Conservation (phyloP, 345 rosid genomes). For the Lagerstroemia speciosa region DNA sequence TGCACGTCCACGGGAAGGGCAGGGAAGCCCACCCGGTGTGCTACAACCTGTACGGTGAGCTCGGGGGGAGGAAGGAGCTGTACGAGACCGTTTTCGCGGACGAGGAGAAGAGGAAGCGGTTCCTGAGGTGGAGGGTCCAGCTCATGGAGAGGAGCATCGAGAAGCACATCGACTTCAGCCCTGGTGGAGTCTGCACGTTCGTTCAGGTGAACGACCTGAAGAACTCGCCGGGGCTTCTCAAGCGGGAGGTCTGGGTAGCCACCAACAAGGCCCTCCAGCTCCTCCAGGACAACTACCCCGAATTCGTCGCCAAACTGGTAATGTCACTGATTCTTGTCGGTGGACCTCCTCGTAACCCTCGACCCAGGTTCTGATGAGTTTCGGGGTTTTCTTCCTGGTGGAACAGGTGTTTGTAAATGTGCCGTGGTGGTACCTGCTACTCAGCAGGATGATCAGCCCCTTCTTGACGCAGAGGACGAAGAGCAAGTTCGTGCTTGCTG, state of each 20-base stretch:
- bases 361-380: no score
- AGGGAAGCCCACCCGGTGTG: slow-evolving; percentile 80
- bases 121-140: slow-evolving; percentile 81
- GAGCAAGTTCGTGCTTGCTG: slow-evolving; percentile 67
- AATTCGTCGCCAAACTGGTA: slow-evolving; percentile 74
- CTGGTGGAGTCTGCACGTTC: slow-evolving; percentile 47
- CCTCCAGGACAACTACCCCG: slow-evolving; percentile 95
- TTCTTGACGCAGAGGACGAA: slow-evolving; percentile 62
- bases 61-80: slow-evolving; percentile 53
- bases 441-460: slow-evolving; percentile 59
- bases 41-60: slow-evolving; percentile 74
- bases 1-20: slow-evolving; percentile 67
- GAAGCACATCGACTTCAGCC: slow-evolving; percentile 60
- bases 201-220: slow-evolving; percentile 75
- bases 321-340: background rate
- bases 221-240: slow-evolving; percentile 63
- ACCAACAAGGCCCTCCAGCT: slow-evolving; percentile 60
- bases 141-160: slow-evolving; percentile 69
- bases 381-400: no score
- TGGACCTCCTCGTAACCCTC: no score
- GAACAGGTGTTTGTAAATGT: slow-evolving; percentile 60
- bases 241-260: slow-evolving; percentile 57
- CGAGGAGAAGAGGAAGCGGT: slow-evolving; percentile 57
- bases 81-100: slow-evolving; percentile 47
- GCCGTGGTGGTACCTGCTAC: slow-evolving; percentile 72